Base-by-base conservation (phyloP, 345 rosid species). In the Litchi chinensis region DNA sequence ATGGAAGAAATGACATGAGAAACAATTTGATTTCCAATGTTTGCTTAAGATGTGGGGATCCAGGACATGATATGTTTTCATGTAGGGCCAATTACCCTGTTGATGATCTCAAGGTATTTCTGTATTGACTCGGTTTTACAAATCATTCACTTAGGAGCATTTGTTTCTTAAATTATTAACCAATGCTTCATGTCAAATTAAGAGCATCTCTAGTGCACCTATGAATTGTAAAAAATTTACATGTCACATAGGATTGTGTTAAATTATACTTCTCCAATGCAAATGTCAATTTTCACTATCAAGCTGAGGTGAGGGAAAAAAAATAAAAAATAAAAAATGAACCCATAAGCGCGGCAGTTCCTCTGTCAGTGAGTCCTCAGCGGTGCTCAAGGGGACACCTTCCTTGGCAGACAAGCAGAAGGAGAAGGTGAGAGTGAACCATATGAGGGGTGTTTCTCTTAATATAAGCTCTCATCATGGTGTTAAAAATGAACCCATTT, bases 361-460 rank as follows among this genome's bases (percentile, higher is more conserved):
- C 21, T 48, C 91, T 10, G 74, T 76, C 87, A 70, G 73, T 77
- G 65, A 60, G 4, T 60, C 43, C 28, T 16, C 65, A 83, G 80
- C 70, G 86, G 82, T 52, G 82, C 81, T 28, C n/a, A 80, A 83
- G 37, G 77, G 73, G 3, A 66, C 82, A 54, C 80, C 76, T 10
- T 18, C 91, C 3, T 70, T 87, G 24, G 81, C 70, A 73, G 89
- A 91, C 68, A 95, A 92, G 88, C 93, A 91, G 80, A 93, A 89
- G 89, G 98, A 95, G 89, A 95, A 95, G 91, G 93, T 98, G 40
- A 86, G 99, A 70, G 98, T 96, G 71, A 96, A 97, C 88, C 37
- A 32, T 46, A 6, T 76, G 74, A 13, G 90, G 86, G 32, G 37
- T 8, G 63, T 85, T 77, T 32, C 82, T 73, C 70, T 74, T 85